Percentiles rank a stretch among this genome's conserved stretches.
phyloP scores from a whole-genome alignment of 371 early-diverging fungal species.

The Saksenaea vasiformis region DNA sequence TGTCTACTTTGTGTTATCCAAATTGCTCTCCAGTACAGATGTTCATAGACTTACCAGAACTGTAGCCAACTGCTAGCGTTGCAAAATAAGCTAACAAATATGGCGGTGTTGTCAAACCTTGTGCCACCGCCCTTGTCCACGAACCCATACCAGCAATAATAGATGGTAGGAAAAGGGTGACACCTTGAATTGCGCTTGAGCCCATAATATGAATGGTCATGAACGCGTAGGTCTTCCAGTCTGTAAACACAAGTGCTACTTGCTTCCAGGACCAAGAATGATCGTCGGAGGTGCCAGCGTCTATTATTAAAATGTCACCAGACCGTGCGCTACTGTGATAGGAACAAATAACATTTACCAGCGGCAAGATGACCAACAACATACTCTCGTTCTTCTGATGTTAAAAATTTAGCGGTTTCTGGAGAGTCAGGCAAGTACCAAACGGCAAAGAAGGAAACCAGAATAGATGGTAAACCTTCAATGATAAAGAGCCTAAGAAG shows the following conservation, averaged over 20 bases:
- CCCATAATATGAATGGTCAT: slow-evolving; percentile 41
- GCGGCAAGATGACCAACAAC: slow-evolving; percentile 43
- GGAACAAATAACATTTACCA: slow-evolving; percentile 16
- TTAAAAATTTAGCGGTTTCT: slow-evolving; percentile 56
- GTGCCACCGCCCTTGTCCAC: slow-evolving; percentile 34
- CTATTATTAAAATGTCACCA: slow-evolving; percentile 11
- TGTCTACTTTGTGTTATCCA: slow-evolving; percentile 10
- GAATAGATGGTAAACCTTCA: slow-evolving; percentile 50
- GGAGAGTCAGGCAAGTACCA: slow-evolving; percentile 62
- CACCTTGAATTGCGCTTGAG: slow-evolving; percentile 42
- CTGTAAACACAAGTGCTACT: slow-evolving; percentile 37
- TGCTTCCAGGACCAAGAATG: slow-evolving; percentile 50
- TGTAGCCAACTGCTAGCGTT: slow-evolving; percentile 30
- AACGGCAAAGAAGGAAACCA: slow-evolving; percentile 38
- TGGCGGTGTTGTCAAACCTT: slow-evolving; percentile 41
- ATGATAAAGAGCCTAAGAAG: slow-evolving; percentile 53
- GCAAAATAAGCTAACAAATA: slow-evolving; percentile 25
- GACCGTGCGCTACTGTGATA: not conserved
- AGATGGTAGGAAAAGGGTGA: slow-evolving; percentile 43
- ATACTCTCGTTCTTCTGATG: slow-evolving; percentile 50
- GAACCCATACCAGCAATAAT: slow-evolving; percentile 38
- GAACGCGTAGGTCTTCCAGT: slow-evolving; percentile 43
- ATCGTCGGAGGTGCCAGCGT: slow-evolving; percentile 42
- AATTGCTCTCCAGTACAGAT: no score
- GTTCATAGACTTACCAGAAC: slow-evolving; percentile 43